Evolutionary conservation across 2,329 filamentous ascomycete species (phyloP).

Genomic region (Aspergillaceae sp.): DNA sequence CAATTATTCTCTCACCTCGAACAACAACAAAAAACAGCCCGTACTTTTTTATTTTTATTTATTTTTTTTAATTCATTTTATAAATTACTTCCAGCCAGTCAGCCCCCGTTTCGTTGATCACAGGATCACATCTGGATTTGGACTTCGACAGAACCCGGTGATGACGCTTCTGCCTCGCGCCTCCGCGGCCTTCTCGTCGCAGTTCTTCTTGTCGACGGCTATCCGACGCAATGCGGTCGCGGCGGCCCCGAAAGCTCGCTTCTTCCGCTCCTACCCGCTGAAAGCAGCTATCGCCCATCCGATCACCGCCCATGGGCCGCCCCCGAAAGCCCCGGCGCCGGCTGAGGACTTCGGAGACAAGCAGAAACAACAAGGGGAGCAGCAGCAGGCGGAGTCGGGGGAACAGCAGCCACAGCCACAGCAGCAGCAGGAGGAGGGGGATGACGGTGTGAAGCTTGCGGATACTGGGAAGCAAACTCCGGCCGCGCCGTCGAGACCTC

Average conservation of each 20-base stretch:
- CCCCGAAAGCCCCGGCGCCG: slow-evolving; percentile 49
- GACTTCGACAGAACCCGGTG: not conserved
- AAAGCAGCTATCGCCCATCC: slow-evolving; percentile 48
- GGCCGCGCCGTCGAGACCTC: slow-evolving; percentile 23
- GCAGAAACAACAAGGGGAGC: slow-evolving; percentile 7
- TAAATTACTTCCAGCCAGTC: not conserved
- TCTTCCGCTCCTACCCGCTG: slow-evolving; percentile 25
- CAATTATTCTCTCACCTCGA: too few species aligned
- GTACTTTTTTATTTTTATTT: too few species aligned
- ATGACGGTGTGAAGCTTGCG: slow-evolving; percentile 35
- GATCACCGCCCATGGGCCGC: slow-evolving; percentile 51
- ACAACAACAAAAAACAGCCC: too few species aligned
- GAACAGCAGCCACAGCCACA: not conserved
- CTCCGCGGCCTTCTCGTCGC: slow-evolving; percentile 12
- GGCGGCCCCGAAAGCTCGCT: slow-evolving; percentile 10
- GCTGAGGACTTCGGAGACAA: slow-evolving; percentile 40
- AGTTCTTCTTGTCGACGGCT: slow-evolving; percentile 10
- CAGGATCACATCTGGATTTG: slow-evolving; percentile 10
- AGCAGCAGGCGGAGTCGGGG: slow-evolving; percentile 20
- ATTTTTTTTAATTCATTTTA: not conserved
- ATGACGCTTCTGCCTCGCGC: slow-evolving; percentile 18
- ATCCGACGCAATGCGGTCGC: slow-evolving; percentile 9
- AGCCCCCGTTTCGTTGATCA: not conserved
- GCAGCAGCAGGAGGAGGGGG: slow-evolving; percentile 37
- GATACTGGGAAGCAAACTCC: slow-evolving; percentile 9